Base-by-base conservation (phyloP, 306 rosid genomes). In the Urtica urens region DNA sequence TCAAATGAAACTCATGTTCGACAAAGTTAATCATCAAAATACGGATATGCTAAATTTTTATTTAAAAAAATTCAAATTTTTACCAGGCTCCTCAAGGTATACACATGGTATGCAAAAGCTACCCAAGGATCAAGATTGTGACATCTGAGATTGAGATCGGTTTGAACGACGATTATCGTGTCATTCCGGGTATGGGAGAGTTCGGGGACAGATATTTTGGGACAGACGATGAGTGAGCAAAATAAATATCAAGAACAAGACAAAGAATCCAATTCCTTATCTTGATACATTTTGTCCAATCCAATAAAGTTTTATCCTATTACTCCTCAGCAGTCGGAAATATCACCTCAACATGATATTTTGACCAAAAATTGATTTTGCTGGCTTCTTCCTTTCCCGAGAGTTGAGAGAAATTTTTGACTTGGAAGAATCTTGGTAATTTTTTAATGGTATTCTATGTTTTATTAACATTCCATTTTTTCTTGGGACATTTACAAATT, bases 191-290 rank as follows among this genome's bases (percentile, higher is more conserved):
- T 46, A 92, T 92, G 99, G 99, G 96, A 2, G 99, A 92, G 73
- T 92, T 92, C 66, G 99, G 99, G 43, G 99, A 92, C 75, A 51
- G 96, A 15, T 92, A 92, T 63, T 92, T 92, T 51, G 99, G 99
- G 72, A 92, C 99, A 1, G 99, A 92, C 57, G 96, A 90, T 31
- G 94, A 82, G 8, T 45, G 49, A 82, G 78, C 30, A 75, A 58
- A 45, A 7, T 7, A 45, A 19, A 10, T 62, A 61, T 38, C 60
- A 64, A 58, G 73, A 29, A 66, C 68, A 20, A 33, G 59, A 14
- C 16, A 48, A 27, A 42, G 4, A 19, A 13, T 24, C 10, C 10
- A 24, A 13, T n/a, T 13, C n/a, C 7, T 11, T 27, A 24, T 8
- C 13, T 16, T 48, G 59, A 21, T 33, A 52, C 25, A 10, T 16